phyloP scores from a whole-genome alignment of 495 filamentous ascomycete species.

The Aspergillus campestris region DNA sequence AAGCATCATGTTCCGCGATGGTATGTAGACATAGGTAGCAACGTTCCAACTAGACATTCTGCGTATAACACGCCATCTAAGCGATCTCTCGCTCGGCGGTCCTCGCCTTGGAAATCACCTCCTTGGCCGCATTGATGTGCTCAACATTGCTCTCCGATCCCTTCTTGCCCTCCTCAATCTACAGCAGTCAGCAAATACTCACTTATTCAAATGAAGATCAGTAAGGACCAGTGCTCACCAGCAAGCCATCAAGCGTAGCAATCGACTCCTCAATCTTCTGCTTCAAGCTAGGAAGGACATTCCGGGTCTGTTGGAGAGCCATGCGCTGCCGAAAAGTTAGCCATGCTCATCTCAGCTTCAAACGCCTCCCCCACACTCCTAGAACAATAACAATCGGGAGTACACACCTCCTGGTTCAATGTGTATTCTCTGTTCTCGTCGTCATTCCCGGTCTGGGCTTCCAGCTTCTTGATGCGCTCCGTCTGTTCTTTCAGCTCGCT shows the following conservation, averaged over 20 bases:
- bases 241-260: constrained; percentile 54
- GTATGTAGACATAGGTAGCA: too few relatives aligned
- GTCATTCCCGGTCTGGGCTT: constrained; percentile 33
- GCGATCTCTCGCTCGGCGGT: constrained; percentile 35
- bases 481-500: constrained; percentile 69
- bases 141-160: constrained; percentile 44
- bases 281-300: constrained; percentile 61
- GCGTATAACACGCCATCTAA: constrained; percentile 7
- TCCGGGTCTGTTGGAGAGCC: constrained; percentile 74
- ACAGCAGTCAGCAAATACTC: background rate
- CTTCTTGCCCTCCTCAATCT: constrained; percentile 40
- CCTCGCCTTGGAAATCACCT: constrained; percentile 54
- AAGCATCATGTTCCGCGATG: background rate
- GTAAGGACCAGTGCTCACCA: constrained; percentile 41
- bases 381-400: background rate
- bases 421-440: constrained; percentile 63
- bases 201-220: background rate
- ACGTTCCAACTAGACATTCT: too few relatives aligned
- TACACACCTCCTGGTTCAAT: constrained; percentile 72
- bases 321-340: constrained; percentile 46
- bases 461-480: constrained; percentile 58
- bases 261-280: constrained; percentile 59
- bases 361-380: too few relatives aligned
- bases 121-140: constrained; percentile 46
- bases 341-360: background rate